phyloP scores from a whole-genome alignment of 169 alveolate species.

The Eimeria necatrix region DNA sequence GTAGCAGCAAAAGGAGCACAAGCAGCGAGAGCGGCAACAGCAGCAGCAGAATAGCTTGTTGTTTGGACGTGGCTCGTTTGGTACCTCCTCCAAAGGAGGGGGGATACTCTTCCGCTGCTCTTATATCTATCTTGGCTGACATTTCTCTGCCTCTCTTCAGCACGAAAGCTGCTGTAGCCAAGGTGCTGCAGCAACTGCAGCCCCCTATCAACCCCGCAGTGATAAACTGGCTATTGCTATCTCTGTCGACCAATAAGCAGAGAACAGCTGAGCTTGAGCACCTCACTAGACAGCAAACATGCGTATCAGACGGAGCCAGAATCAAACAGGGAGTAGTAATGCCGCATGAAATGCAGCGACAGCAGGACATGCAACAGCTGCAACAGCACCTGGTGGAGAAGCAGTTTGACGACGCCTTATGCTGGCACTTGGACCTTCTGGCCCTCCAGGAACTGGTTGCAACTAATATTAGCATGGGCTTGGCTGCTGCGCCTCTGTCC shows the following conservation, averaged over 20 bases:
- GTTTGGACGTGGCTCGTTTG: slow-evolving; percentile 23
- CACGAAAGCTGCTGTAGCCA: not conserved
- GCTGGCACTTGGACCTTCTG: slow-evolving; percentile 6
- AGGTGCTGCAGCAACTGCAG: slow-evolving; percentile 41
- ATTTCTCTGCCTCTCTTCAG: not conserved
- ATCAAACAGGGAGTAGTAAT: not conserved
- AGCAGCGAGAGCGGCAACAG: slow-evolving; percentile 43
- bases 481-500: slow-evolving; percentile 24
- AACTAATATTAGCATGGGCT: not conserved
- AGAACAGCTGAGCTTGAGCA: slow-evolving; percentile 1
- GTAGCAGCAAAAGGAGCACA: slow-evolving; percentile 31
- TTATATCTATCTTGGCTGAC: not conserved
- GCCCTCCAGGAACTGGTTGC: not conserved
- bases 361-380: not conserved
- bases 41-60: not conserved
- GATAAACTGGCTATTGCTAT: slow-evolving; percentile 21
- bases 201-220: slow-evolving; percentile 47
- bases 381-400: not conserved
- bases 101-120: not conserved
- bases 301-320: not conserved
- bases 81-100: slow-evolving; percentile 34
- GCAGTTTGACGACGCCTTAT: not conserved
- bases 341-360: slow-evolving; percentile 25
- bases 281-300: slow-evolving; percentile 3
- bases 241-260: not conserved